phyloP scores from a whole-genome alignment of 2,329 filamentous ascomycete species.

The Grosmannia clavigera region DNA sequence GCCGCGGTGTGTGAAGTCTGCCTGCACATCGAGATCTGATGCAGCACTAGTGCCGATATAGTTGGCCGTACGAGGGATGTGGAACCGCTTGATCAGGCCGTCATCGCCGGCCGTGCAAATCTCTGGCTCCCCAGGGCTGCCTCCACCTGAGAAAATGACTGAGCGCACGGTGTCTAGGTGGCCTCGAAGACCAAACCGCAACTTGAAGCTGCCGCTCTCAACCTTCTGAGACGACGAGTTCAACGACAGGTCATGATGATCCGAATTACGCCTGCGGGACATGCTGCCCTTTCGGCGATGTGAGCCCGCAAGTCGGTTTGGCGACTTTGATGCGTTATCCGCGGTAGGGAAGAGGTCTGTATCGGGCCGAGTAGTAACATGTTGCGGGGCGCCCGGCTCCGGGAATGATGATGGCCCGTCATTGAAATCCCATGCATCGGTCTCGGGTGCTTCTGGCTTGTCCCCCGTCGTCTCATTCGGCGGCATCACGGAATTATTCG shows the following conservation, averaged over 20 bases:
- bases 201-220: conserved; percentile 74
- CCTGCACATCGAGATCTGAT: conserved; percentile 79
- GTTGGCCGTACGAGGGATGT: conserved; percentile 65
- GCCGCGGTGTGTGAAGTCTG: conserved; percentile 90
- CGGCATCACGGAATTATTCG: conserved; percentile 13
- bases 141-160: conserved; percentile 92
- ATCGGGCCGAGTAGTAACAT: conserved; percentile 56
- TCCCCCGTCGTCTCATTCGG: conserved; percentile 31
- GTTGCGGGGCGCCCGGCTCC: conserved; percentile 34
- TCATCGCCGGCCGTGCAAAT: conserved; percentile 95
- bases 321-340: conserved; percentile 70
- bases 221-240: conserved; percentile 39
- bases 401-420: conserved; percentile 51
- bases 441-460: conserved; percentile 35
- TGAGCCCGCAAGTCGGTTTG: conserved; percentile 52
- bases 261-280: conserved; percentile 56
- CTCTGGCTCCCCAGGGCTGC: conserved; percentile 88
- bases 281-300: conserved; percentile 74
- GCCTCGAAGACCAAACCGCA: conserved; percentile 80
- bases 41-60: conserved; percentile 29
- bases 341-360: conserved; percentile 71
- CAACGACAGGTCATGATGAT: conserved; percentile 51
- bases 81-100: conserved; percentile 92
- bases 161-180: conserved; percentile 90
- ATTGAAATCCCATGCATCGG: conserved; percentile 88